Evolutionary conservation across 2,329 filamentous ascomycete species (phyloP).

Genomic region (Trichoderma sp.): DNA sequence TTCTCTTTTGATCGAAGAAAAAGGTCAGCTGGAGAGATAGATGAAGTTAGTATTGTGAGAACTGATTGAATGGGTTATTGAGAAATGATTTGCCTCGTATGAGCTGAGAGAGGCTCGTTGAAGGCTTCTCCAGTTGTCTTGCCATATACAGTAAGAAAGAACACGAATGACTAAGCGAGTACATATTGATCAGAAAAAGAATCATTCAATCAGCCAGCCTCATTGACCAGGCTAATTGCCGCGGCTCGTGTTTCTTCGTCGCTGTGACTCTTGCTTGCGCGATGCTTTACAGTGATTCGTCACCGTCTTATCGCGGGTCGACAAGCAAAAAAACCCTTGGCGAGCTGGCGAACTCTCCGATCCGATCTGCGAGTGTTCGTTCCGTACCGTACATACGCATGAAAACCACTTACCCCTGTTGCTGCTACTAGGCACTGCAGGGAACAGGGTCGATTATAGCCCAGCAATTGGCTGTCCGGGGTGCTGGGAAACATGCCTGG

Average conservation of each 20-base stretch:
- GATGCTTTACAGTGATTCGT: background rate
- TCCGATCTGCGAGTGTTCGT: background rate
- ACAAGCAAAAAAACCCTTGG: background rate
- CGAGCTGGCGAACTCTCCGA: background rate
- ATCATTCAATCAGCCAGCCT: background rate
- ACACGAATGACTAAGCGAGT: too few relatives aligned
- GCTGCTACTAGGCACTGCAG: background rate
- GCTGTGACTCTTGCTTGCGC: background rate
- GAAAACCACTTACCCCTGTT: background rate
- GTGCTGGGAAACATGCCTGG: background rate
- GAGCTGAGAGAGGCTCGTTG: background rate
- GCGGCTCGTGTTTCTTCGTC: background rate
- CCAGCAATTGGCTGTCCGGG: background rate
- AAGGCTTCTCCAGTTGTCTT: too few relatives aligned
- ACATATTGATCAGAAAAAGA: too few relatives aligned
- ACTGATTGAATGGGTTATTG: background rate
- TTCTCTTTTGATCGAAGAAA: background rate
- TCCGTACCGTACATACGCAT: background rate
- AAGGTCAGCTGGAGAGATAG: background rate
- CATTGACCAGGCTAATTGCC: background rate
- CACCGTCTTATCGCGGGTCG: background rate
- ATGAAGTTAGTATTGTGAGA: background rate
- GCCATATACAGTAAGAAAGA: too few relatives aligned
- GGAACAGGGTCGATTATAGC: background rate
- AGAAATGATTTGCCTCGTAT: background rate